A percentile compares a stretch with the other conserved stretches of the same genome.
These are phyloP conservation scores for Geoglossum cookeanum DNA, from an alignment of 2,329 filamentous ascomycete genomes.

Conservation along the genomic window DNA sequence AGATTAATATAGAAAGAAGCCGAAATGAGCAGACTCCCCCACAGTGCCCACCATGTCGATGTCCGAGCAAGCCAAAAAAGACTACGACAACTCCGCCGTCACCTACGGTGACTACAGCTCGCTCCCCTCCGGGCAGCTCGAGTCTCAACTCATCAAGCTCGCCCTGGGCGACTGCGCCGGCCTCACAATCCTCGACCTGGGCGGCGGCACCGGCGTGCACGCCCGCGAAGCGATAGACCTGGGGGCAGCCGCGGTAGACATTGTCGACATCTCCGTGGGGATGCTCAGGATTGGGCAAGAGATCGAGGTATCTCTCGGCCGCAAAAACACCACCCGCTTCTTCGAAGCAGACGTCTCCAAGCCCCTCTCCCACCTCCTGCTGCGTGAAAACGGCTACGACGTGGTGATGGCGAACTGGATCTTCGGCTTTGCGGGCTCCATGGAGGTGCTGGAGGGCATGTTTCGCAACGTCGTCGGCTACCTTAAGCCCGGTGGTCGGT, in stretches of 20 bases:
- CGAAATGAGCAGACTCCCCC: too few species aligned
- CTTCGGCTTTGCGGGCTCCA: not conserved
- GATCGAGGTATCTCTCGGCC: not conserved
- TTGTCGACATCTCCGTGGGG: not conserved
- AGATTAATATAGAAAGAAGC: too few species aligned
- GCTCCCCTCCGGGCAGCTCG: not conserved
- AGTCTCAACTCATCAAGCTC: not conserved
- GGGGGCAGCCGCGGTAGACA: not conserved
- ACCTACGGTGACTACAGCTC: not conserved
- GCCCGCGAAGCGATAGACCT: not conserved
- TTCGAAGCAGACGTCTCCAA: not conserved
- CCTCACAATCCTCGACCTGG: not conserved
- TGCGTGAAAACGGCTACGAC: not conserved
- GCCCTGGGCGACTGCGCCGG: not conserved
- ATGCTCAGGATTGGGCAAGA: not conserved
- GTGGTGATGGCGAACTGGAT: not conserved
- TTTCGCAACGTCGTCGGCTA: not conserved
- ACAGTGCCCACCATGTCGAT: not conserved
- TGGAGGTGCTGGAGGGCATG: not conserved
- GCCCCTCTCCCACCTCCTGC: not conserved
- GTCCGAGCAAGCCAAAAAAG: not conserved
- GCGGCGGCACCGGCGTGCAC: not conserved
- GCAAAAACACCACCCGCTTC: not conserved
- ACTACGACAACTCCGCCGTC: not conserved
- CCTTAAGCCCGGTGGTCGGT: not conserved